These are phyloP conservation scores for Stephanodiscus minutulus DNA, from an alignment of 108 stramenopile species.

Conservation along the genomic window DNA sequence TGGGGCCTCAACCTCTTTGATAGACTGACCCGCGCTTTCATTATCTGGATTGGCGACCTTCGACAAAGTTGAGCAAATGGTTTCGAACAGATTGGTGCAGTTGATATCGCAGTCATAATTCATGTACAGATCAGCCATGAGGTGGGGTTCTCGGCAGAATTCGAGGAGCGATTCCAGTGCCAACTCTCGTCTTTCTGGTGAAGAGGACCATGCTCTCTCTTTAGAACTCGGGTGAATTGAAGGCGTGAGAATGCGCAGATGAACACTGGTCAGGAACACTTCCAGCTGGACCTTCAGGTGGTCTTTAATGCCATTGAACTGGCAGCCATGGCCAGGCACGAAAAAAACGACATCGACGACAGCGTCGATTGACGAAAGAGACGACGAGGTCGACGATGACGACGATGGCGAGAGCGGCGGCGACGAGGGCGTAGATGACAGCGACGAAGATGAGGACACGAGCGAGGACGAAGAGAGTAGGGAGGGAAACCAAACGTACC, in stretches of 20 bases:
- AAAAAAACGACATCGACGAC: too few species aligned
- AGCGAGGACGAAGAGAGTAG: too few species aligned
- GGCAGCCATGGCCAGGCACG: too few species aligned
- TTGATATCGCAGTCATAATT: conserved; percentile 98
- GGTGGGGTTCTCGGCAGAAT: conserved; percentile 90
- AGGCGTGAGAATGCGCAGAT: conserved; percentile 68
- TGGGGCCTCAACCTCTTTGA: conserved; percentile 5
- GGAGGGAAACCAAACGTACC: too few species aligned
- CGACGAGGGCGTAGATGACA: too few species aligned
- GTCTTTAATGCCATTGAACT: conserved; percentile 92
- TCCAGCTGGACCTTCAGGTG: conserved; percentile 96
- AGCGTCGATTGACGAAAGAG: too few species aligned
- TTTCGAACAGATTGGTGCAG: conserved; percentile 95
- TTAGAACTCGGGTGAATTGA: conserved; percentile 34
- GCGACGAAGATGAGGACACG: too few species aligned
- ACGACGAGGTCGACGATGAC: too few species aligned
- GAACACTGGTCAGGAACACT: conserved; percentile 93
- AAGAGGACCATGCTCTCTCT: conserved; percentile 42
- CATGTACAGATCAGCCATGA: conserved; percentile 94
- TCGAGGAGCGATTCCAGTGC: conserved; percentile 93
- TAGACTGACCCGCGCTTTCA: not conserved
- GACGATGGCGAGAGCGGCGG: too few species aligned
- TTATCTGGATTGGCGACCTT: conserved; percentile 54
- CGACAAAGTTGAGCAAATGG: conserved; percentile 69
- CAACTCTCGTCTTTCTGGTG: conserved; percentile 88